A percentile compares a stretch with the other conserved stretches of the same genome.
Conservation (phyloP, 176 grass and related monocot species). For the Carex cristatella region DNA sequence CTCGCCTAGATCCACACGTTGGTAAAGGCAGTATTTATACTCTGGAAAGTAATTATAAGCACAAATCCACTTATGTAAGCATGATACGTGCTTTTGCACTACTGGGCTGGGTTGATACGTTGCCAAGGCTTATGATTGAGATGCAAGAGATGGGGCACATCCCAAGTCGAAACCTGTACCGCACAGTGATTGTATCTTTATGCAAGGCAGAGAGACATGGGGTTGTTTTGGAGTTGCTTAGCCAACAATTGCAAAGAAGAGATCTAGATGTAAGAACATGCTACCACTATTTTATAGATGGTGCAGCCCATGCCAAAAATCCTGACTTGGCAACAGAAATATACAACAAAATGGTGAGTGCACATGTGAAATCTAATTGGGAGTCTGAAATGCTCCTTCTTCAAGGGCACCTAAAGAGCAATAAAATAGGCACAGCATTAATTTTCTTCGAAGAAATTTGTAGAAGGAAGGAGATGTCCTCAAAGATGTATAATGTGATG, state of each 20-base stretch:
- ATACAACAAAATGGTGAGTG: constrained; percentile 59
- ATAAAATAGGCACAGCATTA: constrained; percentile 62
- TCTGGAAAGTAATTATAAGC: constrained; percentile 35
- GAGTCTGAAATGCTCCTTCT: constrained; percentile 67
- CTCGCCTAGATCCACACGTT: constrained; percentile 47
- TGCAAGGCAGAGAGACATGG: constrained; percentile 54
- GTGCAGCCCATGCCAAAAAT: constrained; percentile 59
- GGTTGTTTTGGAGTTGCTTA: constrained; percentile 59
- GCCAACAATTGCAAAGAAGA: constrained; percentile 55
- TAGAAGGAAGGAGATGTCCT: constrained; percentile 43
- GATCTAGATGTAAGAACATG: constrained; percentile 45
- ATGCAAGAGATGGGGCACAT: constrained; percentile 88
- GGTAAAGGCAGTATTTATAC: constrained; percentile 30
- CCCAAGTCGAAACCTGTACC: constrained; percentile 58
- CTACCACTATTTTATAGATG: constrained; percentile 81
- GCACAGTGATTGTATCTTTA: constrained; percentile 54
- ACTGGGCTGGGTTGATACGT: constrained; percentile 48
- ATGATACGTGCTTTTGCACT: constrained; percentile 66
- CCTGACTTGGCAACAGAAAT: constrained; percentile 68
- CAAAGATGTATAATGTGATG: constrained; percentile 79
- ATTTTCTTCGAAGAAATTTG: constrained; percentile 53
- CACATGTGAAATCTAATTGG: constrained; percentile 50
- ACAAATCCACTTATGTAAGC: constrained; percentile 74
- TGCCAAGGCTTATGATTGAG: constrained; percentile 72
- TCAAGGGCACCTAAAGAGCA: constrained; percentile 73